Percentiles rank a stretch among this genome's conserved stretches.
These are phyloP conservation scores for Mucor sp. DNA, from an alignment of 371 early-diverging fungal genomes.

Conservation along the genomic window DNA sequence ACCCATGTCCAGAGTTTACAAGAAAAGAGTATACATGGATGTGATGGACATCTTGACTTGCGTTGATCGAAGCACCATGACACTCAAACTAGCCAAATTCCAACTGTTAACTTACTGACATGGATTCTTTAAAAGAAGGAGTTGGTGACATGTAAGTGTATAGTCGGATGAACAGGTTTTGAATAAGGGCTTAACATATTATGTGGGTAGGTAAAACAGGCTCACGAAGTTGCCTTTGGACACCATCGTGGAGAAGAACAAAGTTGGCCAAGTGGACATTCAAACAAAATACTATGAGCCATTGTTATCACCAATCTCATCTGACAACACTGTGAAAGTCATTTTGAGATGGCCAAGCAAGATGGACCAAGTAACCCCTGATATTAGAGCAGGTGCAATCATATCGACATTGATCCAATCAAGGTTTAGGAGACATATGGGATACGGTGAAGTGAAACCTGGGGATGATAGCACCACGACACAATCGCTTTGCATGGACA, in stretches of 20 bases:
- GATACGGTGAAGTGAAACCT: no score
- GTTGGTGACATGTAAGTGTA: slow-evolving; percentile 24
- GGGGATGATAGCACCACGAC: no score
- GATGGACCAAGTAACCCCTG: slow-evolving; percentile 12
- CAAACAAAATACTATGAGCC: slow-evolving; percentile 27
- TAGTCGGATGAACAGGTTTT: slow-evolving; percentile 20
- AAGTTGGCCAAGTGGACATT: slow-evolving; percentile 27
- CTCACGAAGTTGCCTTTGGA: slow-evolving; percentile 11
- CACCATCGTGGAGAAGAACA: slow-evolving; percentile 17
- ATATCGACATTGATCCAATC: slow-evolving; percentile 16
- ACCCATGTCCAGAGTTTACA: slow-evolving; percentile 14
- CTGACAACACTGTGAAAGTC: slow-evolving; percentile 19
- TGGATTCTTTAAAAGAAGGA: slow-evolving; percentile 21
- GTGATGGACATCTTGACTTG: slow-evolving; percentile 4
- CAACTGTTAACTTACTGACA: slow-evolving; percentile 15
- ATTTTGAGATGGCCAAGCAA: slow-evolving; percentile 23
- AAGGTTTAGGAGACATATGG: no score
- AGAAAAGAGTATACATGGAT: slow-evolving; percentile 14
- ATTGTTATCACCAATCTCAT: slow-evolving; percentile 18
- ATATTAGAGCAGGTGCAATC: slow-evolving; percentile 19
- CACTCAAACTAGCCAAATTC: slow-evolving; percentile 17
- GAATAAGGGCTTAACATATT: slow-evolving; percentile 11
- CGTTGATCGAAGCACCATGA: slow-evolving; percentile 10
- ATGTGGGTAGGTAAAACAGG: slow-evolving; percentile 17
- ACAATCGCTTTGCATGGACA: slow-evolving; percentile 3